Evolutionary conservation across 306 rosid species (phyloP).

Genomic region (Castanea sativa): DNA sequence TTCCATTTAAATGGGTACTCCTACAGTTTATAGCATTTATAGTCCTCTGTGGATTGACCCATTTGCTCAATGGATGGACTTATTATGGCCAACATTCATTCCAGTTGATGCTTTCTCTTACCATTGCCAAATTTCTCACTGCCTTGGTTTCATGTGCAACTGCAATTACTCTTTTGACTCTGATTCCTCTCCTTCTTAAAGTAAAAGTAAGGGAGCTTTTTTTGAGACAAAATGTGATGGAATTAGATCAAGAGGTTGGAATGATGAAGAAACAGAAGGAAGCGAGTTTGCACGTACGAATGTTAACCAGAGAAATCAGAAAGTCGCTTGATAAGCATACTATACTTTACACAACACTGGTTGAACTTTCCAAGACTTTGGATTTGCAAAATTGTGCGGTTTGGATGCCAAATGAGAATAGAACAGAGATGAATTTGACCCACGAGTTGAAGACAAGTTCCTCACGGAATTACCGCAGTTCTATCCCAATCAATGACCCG

Average conservation of each 20-base stretch:
- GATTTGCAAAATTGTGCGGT: constrained; percentile 94
- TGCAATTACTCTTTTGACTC: constrained; percentile 87
- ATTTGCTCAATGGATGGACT: constrained; percentile 96
- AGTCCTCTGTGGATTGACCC: constrained; percentile 94
- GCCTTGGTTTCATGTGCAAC: constrained; percentile 99
- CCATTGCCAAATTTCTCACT: constrained; percentile 88
- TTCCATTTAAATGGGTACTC: constrained; percentile 99
- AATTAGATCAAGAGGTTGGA: constrained; percentile 92
- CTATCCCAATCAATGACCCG: constrained; percentile 63
- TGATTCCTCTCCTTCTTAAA: constrained; percentile 92
- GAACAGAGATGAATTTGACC: constrained; percentile 82
- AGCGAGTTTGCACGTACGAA: constrained; percentile 88
- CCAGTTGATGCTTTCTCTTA: constrained; percentile 94
- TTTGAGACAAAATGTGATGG: constrained; percentile 96
- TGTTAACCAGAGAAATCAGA: constrained; percentile 98
- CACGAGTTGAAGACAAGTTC: constrained; percentile 64
- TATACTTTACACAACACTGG: constrained; percentile 78
- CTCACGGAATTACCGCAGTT: constrained; percentile 26
- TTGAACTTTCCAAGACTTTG: constrained; percentile 81
- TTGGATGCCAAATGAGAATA: constrained; percentile 95
- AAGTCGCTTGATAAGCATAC: constrained; percentile 90
- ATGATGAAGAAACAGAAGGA: constrained; percentile 80
- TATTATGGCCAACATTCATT: constrained; percentile 87
- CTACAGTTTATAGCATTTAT: constrained; percentile 90
- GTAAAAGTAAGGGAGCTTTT: constrained; percentile 96